These are phyloP conservation scores for Triticum urartu DNA, from an alignment of 176 grass and related monocot genomes.

Conservation along the genomic window DNA sequence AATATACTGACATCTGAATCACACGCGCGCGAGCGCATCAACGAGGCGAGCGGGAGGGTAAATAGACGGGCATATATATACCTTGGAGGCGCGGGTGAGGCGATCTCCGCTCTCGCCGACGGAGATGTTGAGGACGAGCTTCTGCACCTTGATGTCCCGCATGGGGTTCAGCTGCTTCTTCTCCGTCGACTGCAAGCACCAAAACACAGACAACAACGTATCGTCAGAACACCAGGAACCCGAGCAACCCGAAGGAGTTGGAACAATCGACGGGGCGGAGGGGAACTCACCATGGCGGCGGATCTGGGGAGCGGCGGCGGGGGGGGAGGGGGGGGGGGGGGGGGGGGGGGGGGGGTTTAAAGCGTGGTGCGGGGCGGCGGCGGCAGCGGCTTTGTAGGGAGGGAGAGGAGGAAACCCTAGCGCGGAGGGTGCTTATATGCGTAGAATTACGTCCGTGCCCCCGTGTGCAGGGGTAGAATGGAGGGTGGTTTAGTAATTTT, in stretches of 20 bases:
- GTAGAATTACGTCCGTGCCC: conserved; percentile 8
- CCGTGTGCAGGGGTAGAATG: rapidly evolving
- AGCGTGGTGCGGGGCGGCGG: conserved; percentile 5
- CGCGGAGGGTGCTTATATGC: not conserved
- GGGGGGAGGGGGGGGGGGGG: not conserved
- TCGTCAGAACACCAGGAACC: conserved; percentile 6
- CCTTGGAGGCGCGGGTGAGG: conserved; percentile 78
- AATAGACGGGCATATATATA: not conserved
- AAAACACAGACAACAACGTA: not conserved
- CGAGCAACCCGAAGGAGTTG: not conserved
- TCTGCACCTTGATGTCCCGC: conserved; percentile 89
- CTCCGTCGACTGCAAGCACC: conserved; percentile 61
- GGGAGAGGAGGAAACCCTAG: conserved; percentile 34
- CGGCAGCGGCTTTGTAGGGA: conserved; percentile 31
- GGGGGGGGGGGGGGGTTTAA: not conserved
- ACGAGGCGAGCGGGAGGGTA: not conserved
- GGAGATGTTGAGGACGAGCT: conserved; percentile 87
- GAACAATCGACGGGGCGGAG: not conserved
- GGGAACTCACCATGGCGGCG: conserved; percentile 42
- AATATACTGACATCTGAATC: not conserved
- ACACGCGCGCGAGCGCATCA: not conserved
- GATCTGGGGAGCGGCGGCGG: conserved; percentile 13
- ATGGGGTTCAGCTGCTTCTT: conserved; percentile 77
- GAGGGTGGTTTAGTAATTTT: not conserved
- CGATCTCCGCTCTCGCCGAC: conserved; percentile 91